Evolutionary conservation across 257 asterid genomes (phyloP), one percentile per base, ranked within the genome.

Genomic region (Solanum bulbocastanum): DNA sequence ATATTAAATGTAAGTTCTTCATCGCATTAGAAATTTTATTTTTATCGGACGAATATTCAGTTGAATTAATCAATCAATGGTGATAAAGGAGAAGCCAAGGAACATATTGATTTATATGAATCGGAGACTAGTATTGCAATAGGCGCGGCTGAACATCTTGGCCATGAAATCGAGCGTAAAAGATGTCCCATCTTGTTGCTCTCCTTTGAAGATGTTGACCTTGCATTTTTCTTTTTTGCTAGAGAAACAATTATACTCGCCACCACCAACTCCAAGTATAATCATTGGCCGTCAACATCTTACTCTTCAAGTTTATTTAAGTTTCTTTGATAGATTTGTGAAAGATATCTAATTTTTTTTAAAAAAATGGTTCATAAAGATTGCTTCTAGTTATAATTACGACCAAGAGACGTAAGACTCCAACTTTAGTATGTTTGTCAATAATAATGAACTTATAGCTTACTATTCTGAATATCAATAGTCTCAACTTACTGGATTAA

Each of bases 111-210:
- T 60, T 10, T n/a, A 65, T n/a, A 62, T n/a, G 33, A 13, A 65
- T 65, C 12, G 9, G 30, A 23, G 3, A 9, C 13, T 23, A 3
- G 0, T 22, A 60, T 22, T 60, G 27, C 12, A 8, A 60, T 60
- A 60, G 69, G 2, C 68, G 0, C 1, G 10, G 12, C 1, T 60
- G 27, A 6, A 60, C 0, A 8, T 60, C n/a, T 60, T 60, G 1
- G 4, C 1, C 68, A 9, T 60, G 4, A 60, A 60, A 0, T 0
- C 11, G 6, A 60, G 68, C 14, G 0, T 0, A 60, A 0, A 58
- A 4, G 5, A 58, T 8, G 4, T 58, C 27, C 5, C n/a, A 4
- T 58, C 68, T 22, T 22, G n/a, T 58, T 58, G 27, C 2, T 3
- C 27, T 23, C 27, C 69, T 23, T 60, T 23, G 27, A 60, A 60